Evolutionary conservation across 257 asterid species (phyloP).

Genomic region (Euphrasia confusa): DNA sequence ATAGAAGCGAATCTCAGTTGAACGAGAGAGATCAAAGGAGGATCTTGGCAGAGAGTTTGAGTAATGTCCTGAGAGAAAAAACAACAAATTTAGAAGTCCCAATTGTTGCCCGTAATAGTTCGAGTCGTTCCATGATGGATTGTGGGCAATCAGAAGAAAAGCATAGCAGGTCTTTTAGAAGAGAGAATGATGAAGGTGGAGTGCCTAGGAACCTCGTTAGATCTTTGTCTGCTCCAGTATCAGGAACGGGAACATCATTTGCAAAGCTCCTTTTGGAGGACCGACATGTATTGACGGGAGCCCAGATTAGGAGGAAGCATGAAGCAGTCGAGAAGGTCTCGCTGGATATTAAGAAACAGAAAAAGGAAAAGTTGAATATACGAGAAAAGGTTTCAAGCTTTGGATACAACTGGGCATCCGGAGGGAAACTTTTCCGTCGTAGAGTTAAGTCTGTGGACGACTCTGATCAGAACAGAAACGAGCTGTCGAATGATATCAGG

Average conservation of each 20-base stretch:
- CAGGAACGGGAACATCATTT: slow-evolving; percentile 71
- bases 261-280: slow-evolving; percentile 94
- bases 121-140: slow-evolving; percentile 37
- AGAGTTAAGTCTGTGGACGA: slow-evolving; percentile 54
- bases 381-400: slow-evolving; percentile 81
- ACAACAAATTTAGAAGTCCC: slow-evolving; percentile 22
- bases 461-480: slow-evolving; percentile 32
- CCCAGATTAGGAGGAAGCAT: slow-evolving; percentile 75
- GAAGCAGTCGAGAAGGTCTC: slow-evolving; percentile 64
- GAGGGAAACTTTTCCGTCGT: slow-evolving; percentile 74
- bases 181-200: slow-evolving; percentile 40
- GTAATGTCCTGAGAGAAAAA: slow-evolving; percentile 70
- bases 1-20: slow-evolving; percentile 55
- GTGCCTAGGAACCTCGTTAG: slow-evolving; percentile 42
- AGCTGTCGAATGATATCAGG: slow-evolving; percentile 43
- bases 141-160: slow-evolving; percentile 38
- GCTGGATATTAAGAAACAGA: slow-evolving; percentile 50
- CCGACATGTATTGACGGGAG: slow-evolving; percentile 72
- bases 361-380: slow-evolving; percentile 72
- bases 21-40: slow-evolving; percentile 60
- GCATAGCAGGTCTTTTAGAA: slow-evolving; percentile 53
- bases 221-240: slow-evolving; percentile 90
- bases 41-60: slow-evolving; percentile 68
- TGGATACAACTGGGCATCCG: slow-evolving; percentile 65
- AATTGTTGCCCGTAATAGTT: slow-evolving; percentile 35